Evolutionary conservation across 441 rosid genomes (phyloP).

Genomic region (Jatropha multifida): DNA sequence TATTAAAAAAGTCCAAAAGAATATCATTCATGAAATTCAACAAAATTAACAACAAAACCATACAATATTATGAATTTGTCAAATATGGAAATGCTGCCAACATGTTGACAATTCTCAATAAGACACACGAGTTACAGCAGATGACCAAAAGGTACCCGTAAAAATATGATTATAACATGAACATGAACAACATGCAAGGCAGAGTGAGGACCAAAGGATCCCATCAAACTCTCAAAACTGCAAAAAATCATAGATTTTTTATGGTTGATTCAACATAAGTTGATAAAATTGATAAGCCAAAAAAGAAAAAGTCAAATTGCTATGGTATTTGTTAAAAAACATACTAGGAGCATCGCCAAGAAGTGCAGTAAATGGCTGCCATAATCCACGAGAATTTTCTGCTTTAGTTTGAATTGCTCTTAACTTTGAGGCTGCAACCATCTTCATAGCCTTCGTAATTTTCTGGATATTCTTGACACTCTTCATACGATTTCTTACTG

Average conservation of each 20-base stretch:
- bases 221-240: background rate
- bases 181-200: slow-evolving; percentile 5
- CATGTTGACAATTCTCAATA: background rate
- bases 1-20: background rate
- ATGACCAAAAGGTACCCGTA: background rate
- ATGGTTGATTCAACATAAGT: background rate
- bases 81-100: background rate
- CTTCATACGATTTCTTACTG: slow-evolving; percentile 97
- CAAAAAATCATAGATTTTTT: background rate
- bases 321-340: slow-evolving; percentile 19
- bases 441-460: slow-evolving; percentile 99
- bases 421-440: slow-evolving; percentile 99
- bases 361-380: slow-evolving; percentile 98
- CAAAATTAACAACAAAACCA: background rate
- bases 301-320: background rate
- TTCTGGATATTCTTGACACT: slow-evolving; percentile 96
- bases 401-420: slow-evolving; percentile 76
- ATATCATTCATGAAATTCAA: background rate
- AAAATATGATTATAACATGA: background rate
- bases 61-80: background rate
- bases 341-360: slow-evolving; percentile 93
- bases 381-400: slow-evolving; percentile 94
- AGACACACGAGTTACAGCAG: background rate
- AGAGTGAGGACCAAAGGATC: background rate
- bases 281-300: background rate